Conservation (phyloP, 2,329 filamentous ascomycete species). For the Diaporthe vaccinii region DNA sequence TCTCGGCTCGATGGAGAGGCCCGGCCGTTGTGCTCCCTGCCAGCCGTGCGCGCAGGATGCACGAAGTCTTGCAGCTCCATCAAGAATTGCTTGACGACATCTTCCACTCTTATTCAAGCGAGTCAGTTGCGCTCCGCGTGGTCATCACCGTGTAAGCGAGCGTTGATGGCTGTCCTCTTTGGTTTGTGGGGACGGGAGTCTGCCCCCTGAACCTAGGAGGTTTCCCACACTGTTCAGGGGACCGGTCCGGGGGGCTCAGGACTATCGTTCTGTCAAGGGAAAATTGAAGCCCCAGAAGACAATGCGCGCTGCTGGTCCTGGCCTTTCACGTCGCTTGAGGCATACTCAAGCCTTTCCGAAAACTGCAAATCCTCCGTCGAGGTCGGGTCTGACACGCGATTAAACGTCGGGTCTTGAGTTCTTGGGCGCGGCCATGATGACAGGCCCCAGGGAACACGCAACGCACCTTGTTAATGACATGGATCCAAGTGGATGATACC, state of each 20-base stretch:
- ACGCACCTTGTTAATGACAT: neutral
- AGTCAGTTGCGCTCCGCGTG: constrained; percentile 5
- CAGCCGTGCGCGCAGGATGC: neutral
- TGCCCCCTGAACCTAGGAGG: constrained; percentile 26
- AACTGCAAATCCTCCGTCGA: constrained; percentile 9
- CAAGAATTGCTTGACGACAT: neutral
- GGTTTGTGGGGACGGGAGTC: constrained; percentile 20
- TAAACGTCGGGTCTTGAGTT: neutral
- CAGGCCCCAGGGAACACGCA: constrained; percentile 6
- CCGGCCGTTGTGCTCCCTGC: too few relatives aligned
- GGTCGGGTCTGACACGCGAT: constrained; percentile 5
- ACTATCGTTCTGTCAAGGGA: neutral
- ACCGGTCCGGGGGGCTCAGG: neutral
- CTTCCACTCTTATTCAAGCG: neutral
- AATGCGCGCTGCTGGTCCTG: neutral
- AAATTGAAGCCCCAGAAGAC: neutral
- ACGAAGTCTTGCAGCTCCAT: neutral
- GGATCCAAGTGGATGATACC: constrained; percentile 35
- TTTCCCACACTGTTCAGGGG: constrained; percentile 22
- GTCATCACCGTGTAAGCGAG: constrained; percentile 6
- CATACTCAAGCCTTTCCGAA: constrained; percentile 3
- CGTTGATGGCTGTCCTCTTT: constrained; percentile 12
- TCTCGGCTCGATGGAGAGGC: neutral
- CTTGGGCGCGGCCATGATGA: constrained; percentile 1
- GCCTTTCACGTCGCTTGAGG: neutral